A percentile compares a stretch with the other conserved stretches of the same genome.
phyloP scores from a whole-genome alignment of 2,329 filamentous ascomycete species.

The Calonectria pauciramosa region DNA sequence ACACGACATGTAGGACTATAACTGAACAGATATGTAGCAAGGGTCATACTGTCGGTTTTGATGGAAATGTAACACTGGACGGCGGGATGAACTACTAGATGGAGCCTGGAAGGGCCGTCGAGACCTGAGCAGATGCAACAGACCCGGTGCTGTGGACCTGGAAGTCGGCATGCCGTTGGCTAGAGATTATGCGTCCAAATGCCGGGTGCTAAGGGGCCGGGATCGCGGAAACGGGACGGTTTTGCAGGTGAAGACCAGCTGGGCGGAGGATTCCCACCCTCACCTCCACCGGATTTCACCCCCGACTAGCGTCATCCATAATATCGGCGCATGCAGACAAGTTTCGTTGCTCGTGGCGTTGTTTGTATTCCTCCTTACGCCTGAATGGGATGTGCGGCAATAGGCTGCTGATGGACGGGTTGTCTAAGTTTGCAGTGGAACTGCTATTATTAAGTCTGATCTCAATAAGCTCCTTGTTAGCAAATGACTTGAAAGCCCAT shows the following conservation, averaged over 20 bases:
- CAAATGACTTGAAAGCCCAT: background rate
- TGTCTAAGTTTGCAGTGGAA: background rate
- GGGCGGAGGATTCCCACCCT: conserved; percentile 14
- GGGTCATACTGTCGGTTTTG: background rate
- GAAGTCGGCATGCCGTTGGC: conserved; percentile 13
- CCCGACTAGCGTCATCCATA: background rate
- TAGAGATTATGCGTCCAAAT: background rate
- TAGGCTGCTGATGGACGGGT: background rate
- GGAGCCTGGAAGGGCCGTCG: background rate
- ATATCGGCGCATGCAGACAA: background rate
- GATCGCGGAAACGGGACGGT: conserved; percentile 2
- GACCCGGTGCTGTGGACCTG: conserved; percentile 17
- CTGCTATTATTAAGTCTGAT: background rate
- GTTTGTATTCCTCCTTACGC: too few species aligned
- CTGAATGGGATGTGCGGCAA: background rate
- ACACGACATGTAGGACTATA: background rate
- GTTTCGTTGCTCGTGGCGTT: background rate
- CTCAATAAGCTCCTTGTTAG: background rate
- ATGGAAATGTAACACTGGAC: conserved; percentile 10
- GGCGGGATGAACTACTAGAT: background rate
- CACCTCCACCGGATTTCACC: background rate
- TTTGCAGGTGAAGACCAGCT: background rate
- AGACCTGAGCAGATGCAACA: background rate
- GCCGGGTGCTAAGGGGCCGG: background rate
- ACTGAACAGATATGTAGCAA: background rate